Percentiles rank a stretch among this genome's conserved stretches.
These are phyloP conservation scores for Thraustochytrium striatum DNA, from an alignment of 352 stramenopile species.

Conservation along the genomic window DNA sequence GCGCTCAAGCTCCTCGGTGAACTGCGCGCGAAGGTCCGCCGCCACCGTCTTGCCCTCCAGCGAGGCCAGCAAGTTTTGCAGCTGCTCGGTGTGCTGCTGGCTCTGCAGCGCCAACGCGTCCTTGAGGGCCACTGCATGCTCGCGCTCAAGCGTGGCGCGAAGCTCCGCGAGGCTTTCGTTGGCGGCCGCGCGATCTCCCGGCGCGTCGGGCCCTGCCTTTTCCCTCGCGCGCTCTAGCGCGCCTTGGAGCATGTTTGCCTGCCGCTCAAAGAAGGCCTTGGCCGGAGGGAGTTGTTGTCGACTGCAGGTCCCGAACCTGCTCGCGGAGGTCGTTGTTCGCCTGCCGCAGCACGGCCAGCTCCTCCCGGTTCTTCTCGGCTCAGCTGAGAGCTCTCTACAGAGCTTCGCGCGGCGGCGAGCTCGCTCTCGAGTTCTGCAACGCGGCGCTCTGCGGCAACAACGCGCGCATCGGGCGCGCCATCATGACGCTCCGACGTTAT, in stretches of 20 bases:
- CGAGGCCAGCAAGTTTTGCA: not conserved
- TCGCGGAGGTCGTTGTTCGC: not conserved
- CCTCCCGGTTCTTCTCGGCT: no score
- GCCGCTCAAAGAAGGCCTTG: constrained; percentile 30
- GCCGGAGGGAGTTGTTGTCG: not conserved
- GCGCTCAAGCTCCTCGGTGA: no score
- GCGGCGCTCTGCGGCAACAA: not conserved
- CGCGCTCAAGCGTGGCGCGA: not conserved
- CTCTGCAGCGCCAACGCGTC: not conserved
- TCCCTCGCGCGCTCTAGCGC: not conserved
- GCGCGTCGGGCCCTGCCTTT: not conserved
- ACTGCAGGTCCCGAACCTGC: not conserved
- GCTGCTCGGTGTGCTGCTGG: not conserved
- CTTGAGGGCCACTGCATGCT: not conserved
- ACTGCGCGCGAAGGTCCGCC: no score
- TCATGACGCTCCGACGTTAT: not conserved
- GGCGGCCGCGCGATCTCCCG: not conserved
- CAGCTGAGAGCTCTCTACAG: no score
- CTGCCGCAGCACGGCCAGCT: not conserved
- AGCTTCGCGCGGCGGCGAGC: no score
- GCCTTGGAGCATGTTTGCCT: not conserved
- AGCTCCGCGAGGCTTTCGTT: not conserved
- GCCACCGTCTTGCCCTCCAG: no score
- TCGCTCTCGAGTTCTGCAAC: not conserved
- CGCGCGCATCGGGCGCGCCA: not conserved